phyloP scores from a whole-genome alignment of 768 basidiomycete genomes.

The Tephrocybe sp. region DNA sequence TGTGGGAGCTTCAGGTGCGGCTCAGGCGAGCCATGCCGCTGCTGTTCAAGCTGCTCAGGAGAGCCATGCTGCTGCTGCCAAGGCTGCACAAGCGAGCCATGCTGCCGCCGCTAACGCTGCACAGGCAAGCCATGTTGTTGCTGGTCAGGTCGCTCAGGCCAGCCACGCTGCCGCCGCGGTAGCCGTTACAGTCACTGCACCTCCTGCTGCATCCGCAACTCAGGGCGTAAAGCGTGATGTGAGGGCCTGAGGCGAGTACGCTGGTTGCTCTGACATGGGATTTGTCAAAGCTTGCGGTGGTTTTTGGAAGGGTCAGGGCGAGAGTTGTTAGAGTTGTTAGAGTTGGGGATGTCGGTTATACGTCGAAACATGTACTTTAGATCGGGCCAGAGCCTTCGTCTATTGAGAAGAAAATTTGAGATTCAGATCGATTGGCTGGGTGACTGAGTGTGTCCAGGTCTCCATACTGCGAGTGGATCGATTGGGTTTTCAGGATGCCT shows the following conservation, averaged over 20 bases:
- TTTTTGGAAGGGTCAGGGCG: no score
- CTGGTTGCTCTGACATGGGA: no score
- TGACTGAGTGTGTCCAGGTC: no score
- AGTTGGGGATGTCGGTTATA: not conserved
- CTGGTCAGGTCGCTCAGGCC: not conserved
- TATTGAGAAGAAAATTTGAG: conserved; percentile 5
- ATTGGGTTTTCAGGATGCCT: no score
- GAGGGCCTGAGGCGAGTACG: no score
- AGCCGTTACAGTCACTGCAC: not conserved
- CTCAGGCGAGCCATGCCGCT: not conserved
- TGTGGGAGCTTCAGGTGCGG: no score
- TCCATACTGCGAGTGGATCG: no score
- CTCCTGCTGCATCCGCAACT: not conserved
- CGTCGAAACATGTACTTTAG: conserved; percentile 14
- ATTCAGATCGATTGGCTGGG: not conserved
- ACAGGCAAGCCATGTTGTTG: not conserved
- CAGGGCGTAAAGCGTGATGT: no score
- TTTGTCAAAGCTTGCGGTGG: no score
- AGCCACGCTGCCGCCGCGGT: conserved; percentile 2
- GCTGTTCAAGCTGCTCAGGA: not conserved
- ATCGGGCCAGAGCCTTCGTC: conserved; percentile 5
- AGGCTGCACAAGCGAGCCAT: not conserved
- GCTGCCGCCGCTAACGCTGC: not conserved
- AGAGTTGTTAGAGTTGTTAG: not conserved
- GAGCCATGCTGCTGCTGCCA: not conserved